Base-by-base conservation (phyloP, 176 grass and related monocot genomes). In the Paspalum notatum region DNA sequence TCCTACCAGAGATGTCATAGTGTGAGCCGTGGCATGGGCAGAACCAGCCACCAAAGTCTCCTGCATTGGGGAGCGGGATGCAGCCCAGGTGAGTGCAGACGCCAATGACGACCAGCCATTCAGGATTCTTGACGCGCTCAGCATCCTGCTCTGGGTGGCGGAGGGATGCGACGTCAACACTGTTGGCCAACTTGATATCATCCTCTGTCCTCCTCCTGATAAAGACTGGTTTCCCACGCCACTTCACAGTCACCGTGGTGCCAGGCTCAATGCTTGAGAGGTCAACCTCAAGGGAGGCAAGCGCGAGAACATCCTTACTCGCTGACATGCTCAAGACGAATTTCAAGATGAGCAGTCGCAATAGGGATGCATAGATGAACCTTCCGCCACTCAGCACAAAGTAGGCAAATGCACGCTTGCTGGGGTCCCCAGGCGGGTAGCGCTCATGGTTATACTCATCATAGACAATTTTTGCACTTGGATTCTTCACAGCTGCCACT, bases 251-350 rank as follows among this genome's bases (percentile, higher is more conserved):
- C 26, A 93, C 93, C 6, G 93, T 97, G 69, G 85, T 85, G 25
- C 93, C 93, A 9, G 93, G 88, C 56, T 97, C 93, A 68, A 97
- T 97, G 74, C 88, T 93, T 51, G 90, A 91, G 40, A 97, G 83
- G 68, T 97, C 93, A 16, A 97, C 93, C 64, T 97, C 93, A 67
- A 97, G 41, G 18, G 90, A 93, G 51, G 93, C 93, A 5, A 97
- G 66, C 2, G 93, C 93, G 12, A 97, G 90, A n/a, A 97, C 93
- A 25, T 97, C 93, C 83, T 97, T 97, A 65, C 80, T 93, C 11
- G 93, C 93, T n/a, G 93, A 97, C 93, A 97, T 97, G 71, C 93
- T 97, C 37, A 97, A 62, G 59, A 97, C 90, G 2, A 97, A 97
- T 70, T 97, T 97, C 41, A 97, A 85, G 75, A 97, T 20, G 32